Evolutionary conservation across 805 yeast species (phyloP).

Genomic region (Wickerhamiella siamensis): DNA sequence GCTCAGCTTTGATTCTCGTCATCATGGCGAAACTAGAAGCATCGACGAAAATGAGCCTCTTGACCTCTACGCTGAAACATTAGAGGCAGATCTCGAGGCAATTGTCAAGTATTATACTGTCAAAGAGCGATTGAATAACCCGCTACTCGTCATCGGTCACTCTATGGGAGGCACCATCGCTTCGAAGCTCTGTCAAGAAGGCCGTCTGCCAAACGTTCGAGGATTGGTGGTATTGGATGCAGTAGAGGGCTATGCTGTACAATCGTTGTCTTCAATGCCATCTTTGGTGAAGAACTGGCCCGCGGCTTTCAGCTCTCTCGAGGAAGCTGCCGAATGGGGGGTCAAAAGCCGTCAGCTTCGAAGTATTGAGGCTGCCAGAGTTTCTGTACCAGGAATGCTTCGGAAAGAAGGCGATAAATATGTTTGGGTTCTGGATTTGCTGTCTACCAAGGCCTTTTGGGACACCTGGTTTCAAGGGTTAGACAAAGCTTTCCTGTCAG

Average conservation of each 20-base stretch:
- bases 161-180: constrained; percentile 85
- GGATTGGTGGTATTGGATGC: constrained; percentile 80
- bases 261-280: constrained; percentile 53
- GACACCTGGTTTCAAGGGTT: constrained; percentile 60
- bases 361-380: constrained; percentile 44
- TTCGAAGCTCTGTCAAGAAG: constrained; percentile 34
- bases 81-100: constrained; percentile 44
- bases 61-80: constrained; percentile 34
- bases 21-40: constrained; percentile 52
- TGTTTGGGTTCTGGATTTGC: constrained; percentile 54
- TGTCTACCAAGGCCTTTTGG: constrained; percentile 59
- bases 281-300: constrained; percentile 58
- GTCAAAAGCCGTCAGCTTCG: constrained; percentile 39
- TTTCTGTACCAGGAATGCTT: constrained; percentile 68
- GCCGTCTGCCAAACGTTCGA: constrained; percentile 24
- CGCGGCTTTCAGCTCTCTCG: constrained; percentile 33
- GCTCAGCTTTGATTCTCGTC: constrained; percentile 66
- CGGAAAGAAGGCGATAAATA: constrained; percentile 18
- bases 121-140: constrained; percentile 11
- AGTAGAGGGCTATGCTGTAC: constrained; percentile 82
- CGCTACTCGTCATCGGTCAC: constrained; percentile 64
- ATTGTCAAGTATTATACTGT: constrained; percentile 32
- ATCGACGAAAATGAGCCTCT: constrained; percentile 17
- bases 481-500: constrained; percentile 37
- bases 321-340: constrained; percentile 74